Evolutionary conservation across 805 yeast species (phyloP), one percentile per base, ranked within the genome.

Genomic region (Starmerella floris): DNA sequence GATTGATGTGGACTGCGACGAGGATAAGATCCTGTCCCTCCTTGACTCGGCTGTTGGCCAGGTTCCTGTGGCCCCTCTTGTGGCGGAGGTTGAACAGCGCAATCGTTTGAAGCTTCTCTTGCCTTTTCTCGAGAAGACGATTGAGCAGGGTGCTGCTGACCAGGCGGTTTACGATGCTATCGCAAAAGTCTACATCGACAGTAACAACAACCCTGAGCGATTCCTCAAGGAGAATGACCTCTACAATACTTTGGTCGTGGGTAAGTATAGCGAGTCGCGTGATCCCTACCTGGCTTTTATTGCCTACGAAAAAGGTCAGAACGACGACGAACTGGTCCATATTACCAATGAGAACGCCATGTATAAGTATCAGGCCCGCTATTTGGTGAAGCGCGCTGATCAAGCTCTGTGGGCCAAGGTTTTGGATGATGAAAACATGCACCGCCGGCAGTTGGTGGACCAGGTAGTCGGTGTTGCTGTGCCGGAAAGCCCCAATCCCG

Each of bases 351-450:
- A 91, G 58, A 91, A 91, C 63, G 75, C 91, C 55, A 91, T 91
- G 99, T 91, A 82, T 73, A 91, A 91, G 64, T 88, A 91, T 65
- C 98, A 91, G 70, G 97, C 97, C n/a, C 79, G 97, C 62, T 91
- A 91, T 61, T 70, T 91, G 56, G 73, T 91, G 54, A 69, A 76
- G 48, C 81, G 94, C 62, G 83, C 95, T n/a, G 95, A 91, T 59
- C 68, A 77, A 21, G 70, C 64, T 5, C 70, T 91, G 51, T 91
- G 97, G 96, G 65, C 74, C 43, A 69, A 69, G 52, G 98, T 91
- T 4, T 70, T 91, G 58, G 56, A 68, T 46, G 73, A 71, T 35
- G 91, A 80, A 37, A 85, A 83, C 62, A 68, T 75, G 48, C 93
- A 88, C 68, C 79, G 95, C 66, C 79, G 94, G 60, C 93, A 79